These are phyloP conservation scores for Cercospora sp. DNA, from an alignment of 2,329 filamentous ascomycete species.

Conservation along the genomic window DNA sequence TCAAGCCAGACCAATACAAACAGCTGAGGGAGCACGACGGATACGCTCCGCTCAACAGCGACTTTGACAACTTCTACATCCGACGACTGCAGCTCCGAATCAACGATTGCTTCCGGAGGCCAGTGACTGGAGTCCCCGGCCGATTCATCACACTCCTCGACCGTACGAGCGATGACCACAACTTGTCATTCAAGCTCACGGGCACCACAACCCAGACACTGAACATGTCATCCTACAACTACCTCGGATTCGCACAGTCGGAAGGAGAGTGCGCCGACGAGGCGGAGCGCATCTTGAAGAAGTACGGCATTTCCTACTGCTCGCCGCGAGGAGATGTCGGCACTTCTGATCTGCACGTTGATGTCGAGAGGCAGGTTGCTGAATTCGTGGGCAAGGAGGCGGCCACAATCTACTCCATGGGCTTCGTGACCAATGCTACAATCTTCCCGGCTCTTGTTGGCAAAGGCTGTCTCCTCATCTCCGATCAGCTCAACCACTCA, in stretches of 20 bases:
- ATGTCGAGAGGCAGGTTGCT: constrained; percentile 88
- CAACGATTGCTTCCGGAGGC: constrained; percentile 93
- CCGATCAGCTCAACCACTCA: constrained; percentile 95
- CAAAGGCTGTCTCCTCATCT: constrained; percentile 92
- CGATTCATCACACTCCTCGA: constrained; percentile 92
- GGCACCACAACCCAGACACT: constrained; percentile 91
- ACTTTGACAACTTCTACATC: constrained; percentile 99
- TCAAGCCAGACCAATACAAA: constrained; percentile 82
- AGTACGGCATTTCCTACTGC: constrained; percentile 79
- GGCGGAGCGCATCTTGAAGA: constrained; percentile 80
- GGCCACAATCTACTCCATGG: constrained; percentile 98
- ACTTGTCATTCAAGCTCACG: constrained; percentile 83
- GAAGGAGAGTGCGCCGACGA: constrained; percentile 94
- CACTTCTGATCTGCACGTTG: constrained; percentile 80
- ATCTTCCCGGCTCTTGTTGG: constrained; percentile 89
- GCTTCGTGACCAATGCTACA: constrained; percentile 92
- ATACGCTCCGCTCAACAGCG: constrained; percentile 92
- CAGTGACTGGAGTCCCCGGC: constrained; percentile 89
- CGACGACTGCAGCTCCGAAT: constrained; percentile 89
- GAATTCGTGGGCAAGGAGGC: constrained; percentile 91
- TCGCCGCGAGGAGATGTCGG: constrained; percentile 82
- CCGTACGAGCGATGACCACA: constrained; percentile 87
- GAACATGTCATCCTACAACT: constrained; percentile 99
- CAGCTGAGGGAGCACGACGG: constrained; percentile 81
- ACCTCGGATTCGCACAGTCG: constrained; percentile 96